A percentile compares a stretch with the other conserved stretches of the same genome.
Evolutionary conservation across 345 rosid species (phyloP).

Genomic region (Citrus maxima): DNA sequence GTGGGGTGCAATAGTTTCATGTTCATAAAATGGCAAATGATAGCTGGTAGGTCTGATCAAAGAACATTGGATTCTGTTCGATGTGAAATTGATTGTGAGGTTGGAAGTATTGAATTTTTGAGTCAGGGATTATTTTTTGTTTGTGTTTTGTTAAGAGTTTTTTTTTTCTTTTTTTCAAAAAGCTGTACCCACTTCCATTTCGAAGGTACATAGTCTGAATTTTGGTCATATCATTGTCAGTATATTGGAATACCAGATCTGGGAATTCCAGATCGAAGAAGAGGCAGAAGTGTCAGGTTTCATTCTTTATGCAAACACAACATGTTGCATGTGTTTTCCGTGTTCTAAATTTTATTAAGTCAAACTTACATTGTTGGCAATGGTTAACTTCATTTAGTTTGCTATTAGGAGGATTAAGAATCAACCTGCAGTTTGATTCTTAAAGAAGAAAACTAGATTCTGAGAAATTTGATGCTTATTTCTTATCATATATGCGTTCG

Average conservation of each 20-base stretch:
- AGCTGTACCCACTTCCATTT: neutral
- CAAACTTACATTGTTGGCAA: neutral
- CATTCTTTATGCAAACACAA: neutral
- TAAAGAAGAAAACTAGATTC: neutral
- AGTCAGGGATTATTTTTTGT: neutral
- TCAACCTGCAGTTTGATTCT: constrained; percentile 1
- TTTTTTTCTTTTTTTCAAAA: no score
- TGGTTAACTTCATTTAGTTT: neutral
- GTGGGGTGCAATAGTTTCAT: neutral
- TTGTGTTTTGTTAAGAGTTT: neutral
- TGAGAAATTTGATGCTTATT: neutral
- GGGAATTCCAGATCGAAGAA: neutral
- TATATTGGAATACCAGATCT: neutral
- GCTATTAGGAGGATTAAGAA: neutral
- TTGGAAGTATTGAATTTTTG: neutral
- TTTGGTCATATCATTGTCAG: neutral
- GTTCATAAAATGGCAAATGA: neutral
- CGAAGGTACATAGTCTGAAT: neutral
- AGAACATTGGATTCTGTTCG: neutral
- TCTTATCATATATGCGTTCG: neutral
- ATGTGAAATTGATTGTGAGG: neutral
- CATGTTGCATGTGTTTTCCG: neutral
- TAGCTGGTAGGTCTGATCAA: neutral
- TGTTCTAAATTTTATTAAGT: neutral
- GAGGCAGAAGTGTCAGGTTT: neutral